Evolutionary conservation across 2,329 filamentous ascomycete species (phyloP).

Genomic region (Juglanconis sp.): DNA sequence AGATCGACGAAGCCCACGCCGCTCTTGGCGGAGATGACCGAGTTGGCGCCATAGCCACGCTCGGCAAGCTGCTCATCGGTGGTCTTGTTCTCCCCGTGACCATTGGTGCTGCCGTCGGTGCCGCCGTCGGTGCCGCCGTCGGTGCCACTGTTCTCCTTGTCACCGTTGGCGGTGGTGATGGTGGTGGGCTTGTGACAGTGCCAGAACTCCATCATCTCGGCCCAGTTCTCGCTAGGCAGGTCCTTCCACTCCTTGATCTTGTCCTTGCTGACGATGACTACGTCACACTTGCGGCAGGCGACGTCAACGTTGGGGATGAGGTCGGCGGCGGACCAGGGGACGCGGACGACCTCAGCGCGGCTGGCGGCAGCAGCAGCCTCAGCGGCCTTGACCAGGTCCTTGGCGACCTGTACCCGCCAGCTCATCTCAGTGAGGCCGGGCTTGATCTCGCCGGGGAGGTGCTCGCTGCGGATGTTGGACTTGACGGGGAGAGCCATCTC

Average conservation of each 20-base stretch:
- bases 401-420: constrained; percentile 16
- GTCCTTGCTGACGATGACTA: constrained; percentile 25
- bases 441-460: constrained; percentile 32
- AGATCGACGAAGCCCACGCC: constrained; percentile 78
- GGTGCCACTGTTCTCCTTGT: constrained; percentile 42
- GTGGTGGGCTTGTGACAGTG: constrained; percentile 85
- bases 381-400: constrained; percentile 11
- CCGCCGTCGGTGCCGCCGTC: constrained; percentile 16
- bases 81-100: constrained; percentile 22
- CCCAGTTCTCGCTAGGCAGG: constrained; percentile 94
- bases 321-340: constrained; percentile 41
- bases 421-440: constrained; percentile 29
- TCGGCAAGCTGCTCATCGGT: constrained; percentile 45
- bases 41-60: constrained; percentile 83
- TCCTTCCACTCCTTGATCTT: constrained; percentile 69
- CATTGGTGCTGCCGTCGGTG: constrained; percentile 14
- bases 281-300: constrained; percentile 16
- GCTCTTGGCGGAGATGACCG: constrained; percentile 62
- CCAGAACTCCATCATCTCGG: constrained; percentile 99
- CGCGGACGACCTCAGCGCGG: background rate
- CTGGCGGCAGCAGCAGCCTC: constrained; percentile 21
- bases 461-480: constrained; percentile 27
- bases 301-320: constrained; percentile 6
- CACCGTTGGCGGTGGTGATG: constrained; percentile 27
- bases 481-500: constrained; percentile 41